Evolutionary conservation across 805 yeast species (phyloP).

Genomic region (Monosporozyma yasuniensis): DNA sequence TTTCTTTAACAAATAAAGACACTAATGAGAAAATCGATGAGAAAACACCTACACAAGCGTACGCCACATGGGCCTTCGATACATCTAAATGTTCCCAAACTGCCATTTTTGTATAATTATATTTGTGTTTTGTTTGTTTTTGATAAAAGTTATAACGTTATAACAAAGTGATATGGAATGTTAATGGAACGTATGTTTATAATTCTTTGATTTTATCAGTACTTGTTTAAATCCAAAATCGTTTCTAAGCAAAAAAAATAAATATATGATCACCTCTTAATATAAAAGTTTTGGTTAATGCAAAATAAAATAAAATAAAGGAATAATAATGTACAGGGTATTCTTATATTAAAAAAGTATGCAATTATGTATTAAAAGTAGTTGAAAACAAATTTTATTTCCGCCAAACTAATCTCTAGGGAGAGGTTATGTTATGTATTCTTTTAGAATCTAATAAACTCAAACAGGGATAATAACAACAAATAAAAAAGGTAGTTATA

Average conservation of each 20-base stretch:
- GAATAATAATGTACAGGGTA: neutral
- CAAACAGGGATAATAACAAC: neutral
- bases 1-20: conserved; percentile 75
- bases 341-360: neutral
- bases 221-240: too few relatives aligned
- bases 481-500: neutral
- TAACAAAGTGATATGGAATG: too few relatives aligned
- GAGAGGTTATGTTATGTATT: neutral
- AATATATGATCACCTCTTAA: neutral
- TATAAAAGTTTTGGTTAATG: neutral
- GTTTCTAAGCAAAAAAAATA: too few relatives aligned
- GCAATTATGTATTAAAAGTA: neutral
- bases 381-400: neutral
- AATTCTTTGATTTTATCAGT: neutral
- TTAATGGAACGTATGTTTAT: neutral
- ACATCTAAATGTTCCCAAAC: conserved; percentile 30
- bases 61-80: conserved; percentile 72
- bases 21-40: conserved; percentile 71
- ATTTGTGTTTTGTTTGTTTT: neutral
- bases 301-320: neutral
- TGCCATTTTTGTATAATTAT: too few relatives aligned
- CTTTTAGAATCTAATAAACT: neutral
- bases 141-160: neutral
- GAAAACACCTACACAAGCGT: conserved; percentile 80
- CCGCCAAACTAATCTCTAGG: neutral